Evolutionary conservation across 441 rosid genomes (phyloP).

Genomic region (Viola pubescens): DNA sequence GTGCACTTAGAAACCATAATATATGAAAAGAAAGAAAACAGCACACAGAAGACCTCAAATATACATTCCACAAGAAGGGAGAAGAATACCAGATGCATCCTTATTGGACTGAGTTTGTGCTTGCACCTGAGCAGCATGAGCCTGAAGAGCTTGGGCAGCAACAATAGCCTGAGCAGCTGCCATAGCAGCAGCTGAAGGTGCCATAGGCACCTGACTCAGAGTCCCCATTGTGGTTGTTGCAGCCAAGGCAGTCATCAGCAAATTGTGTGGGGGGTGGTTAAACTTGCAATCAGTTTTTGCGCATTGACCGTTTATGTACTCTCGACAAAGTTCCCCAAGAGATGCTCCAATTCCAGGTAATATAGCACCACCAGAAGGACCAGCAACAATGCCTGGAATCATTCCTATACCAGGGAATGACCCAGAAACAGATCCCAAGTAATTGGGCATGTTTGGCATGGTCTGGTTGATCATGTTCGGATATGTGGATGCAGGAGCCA

Average conservation of each 20-base stretch:
- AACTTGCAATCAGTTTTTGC: conserved; percentile 74
- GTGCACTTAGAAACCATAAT: background rate
- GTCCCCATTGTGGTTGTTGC: conserved; percentile 85
- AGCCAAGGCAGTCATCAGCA: conserved; percentile 88
- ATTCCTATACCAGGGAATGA: conserved; percentile 91
- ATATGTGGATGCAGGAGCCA: conserved; percentile 65
- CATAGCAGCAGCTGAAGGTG: conserved; percentile 99
- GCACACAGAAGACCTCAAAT: background rate
- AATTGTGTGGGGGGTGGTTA: conserved; percentile 87
- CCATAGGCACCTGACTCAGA: conserved; percentile 92
- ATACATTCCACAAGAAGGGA: background rate
- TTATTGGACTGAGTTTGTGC: conserved; percentile 72
- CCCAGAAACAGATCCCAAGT: conserved; percentile 88
- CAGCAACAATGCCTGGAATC: conserved; percentile 84
- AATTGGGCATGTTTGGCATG: conserved; percentile 99
- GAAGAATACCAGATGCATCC: conserved; percentile 54
- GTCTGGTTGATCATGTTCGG: conserved; percentile 84
- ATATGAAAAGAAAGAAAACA: background rate
- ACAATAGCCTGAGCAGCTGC: conserved; percentile 99
- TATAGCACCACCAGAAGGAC: conserved; percentile 93
- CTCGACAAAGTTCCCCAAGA: conserved; percentile 96
- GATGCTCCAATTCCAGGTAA: conserved; percentile 96
- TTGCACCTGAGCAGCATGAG: conserved; percentile 97
- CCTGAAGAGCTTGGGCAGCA: conserved; percentile 98
- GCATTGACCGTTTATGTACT: conserved; percentile 84